A percentile compares a stretch with the other conserved stretches of the same genome.
Evolutionary conservation across 2,329 filamentous ascomycete genomes (phyloP).

Genomic region (Fusarium chlamydosporum): DNA sequence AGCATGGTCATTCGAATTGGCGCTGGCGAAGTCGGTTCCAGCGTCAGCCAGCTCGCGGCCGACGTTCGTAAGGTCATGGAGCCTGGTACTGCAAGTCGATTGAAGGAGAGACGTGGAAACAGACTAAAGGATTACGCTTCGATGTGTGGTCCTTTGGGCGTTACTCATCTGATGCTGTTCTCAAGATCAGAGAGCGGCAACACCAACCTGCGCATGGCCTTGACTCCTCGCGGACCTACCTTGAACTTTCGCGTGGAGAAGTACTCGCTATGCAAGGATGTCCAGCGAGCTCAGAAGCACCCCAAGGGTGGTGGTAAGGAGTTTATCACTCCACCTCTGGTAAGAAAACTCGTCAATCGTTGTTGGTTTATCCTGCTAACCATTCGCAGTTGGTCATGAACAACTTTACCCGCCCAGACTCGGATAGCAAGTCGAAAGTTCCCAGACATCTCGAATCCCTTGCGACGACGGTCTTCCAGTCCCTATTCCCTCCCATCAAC

Average conservation of each 20-base stretch:
- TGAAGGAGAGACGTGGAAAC: slow-evolving; percentile 92
- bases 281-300: slow-evolving; percentile 85
- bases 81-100: slow-evolving; percentile 87
- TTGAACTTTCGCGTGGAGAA: slow-evolving; percentile 94
- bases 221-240: slow-evolving; percentile 91
- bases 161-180: slow-evolving; percentile 93
- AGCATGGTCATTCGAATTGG: slow-evolving; percentile 99
- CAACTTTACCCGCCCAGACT: slow-evolving; percentile 81
- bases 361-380: slow-evolving; percentile 46
- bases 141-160: slow-evolving; percentile 94
- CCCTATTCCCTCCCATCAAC: slow-evolving; percentile 94
- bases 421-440: slow-evolving; percentile 76
- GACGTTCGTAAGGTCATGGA: slow-evolving; percentile 97
- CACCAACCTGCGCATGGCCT: slow-evolving; percentile 88
- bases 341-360: slow-evolving; percentile 56
- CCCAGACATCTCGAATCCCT: slow-evolving; percentile 95
- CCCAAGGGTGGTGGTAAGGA: slow-evolving; percentile 87
- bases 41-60: slow-evolving; percentile 89
- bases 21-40: slow-evolving; percentile 91
- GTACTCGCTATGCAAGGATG: slow-evolving; percentile 94
- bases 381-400: slow-evolving; percentile 88
- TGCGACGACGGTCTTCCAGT: slow-evolving; percentile 94
- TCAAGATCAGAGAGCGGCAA: slow-evolving; percentile 91
- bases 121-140: slow-evolving; percentile 91
- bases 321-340: slow-evolving; percentile 85